Percentiles rank a stretch among this genome's conserved stretches.
phyloP scores from a whole-genome alignment of 148 eudicot genomes.

The Camellia lanceoleosa region DNA sequence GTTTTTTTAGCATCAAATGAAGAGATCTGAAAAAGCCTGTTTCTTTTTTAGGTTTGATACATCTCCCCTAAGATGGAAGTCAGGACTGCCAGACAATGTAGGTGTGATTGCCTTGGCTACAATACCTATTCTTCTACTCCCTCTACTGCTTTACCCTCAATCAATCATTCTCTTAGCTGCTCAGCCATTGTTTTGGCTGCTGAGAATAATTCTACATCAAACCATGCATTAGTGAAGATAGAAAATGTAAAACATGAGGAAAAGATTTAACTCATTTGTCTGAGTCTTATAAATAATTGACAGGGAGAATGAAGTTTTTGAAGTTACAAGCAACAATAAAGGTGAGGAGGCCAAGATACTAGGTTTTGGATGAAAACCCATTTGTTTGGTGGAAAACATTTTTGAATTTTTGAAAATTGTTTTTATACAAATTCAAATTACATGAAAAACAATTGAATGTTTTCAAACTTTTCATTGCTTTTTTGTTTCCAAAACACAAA shows the following conservation, averaged over 20 bases:
- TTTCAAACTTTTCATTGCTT: background rate
- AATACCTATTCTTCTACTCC: background rate
- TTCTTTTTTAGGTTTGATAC: no score
- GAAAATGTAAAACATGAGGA: background rate
- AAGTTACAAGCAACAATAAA: background rate
- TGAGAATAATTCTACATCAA: background rate
- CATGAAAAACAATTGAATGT: background rate
- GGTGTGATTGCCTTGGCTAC: background rate
- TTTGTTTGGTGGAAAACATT: no score
- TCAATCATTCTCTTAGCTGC: no score
- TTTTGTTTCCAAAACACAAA: background rate
- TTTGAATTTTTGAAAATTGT: no score
- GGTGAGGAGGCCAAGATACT: background rate
- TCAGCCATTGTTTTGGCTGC: background rate
- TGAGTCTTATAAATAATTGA: background rate
- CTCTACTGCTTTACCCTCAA: no score
- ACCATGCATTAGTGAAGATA: background rate
- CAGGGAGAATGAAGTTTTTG: conserved; percentile 2
- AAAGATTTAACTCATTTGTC: background rate
- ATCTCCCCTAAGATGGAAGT: background rate
- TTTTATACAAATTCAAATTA: background rate
- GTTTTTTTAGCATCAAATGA: no score
- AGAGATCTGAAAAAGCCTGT: no score
- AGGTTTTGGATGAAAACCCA: background rate
- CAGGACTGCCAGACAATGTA: conserved; percentile 1